phyloP scores from a whole-genome alignment of 441 rosid species.

The Raphanus hybrid region DNA sequence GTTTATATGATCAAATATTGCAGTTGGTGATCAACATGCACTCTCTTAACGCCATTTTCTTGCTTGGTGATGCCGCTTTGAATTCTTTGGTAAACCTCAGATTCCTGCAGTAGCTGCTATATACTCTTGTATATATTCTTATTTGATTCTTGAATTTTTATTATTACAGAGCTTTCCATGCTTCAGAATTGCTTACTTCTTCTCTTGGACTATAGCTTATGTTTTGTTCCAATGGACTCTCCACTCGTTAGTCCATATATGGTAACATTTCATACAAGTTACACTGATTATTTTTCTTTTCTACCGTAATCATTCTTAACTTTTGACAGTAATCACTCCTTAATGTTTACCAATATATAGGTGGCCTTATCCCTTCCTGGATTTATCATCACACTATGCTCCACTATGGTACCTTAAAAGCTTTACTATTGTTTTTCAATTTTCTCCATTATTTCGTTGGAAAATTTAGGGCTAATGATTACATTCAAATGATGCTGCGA shows the following conservation, averaged over 20 bases:
- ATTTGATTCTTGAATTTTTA: background rate
- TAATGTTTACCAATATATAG: constrained; percentile 44
- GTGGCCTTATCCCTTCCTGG: constrained; percentile 99
- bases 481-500: background rate
- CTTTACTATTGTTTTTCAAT: background rate
- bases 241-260: constrained; percentile 65
- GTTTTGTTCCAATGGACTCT: constrained; percentile 88
- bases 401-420: constrained; percentile 75
- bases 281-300: background rate
- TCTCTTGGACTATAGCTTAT: constrained; percentile 79
- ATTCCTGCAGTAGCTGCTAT: background rate
- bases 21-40: constrained; percentile 92
- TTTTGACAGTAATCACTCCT: background rate
- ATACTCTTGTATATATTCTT: background rate
- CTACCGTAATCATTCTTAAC: constrained; percentile 5
- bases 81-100: constrained; percentile 73
- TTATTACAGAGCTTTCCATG: constrained; percentile 79
- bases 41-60: constrained; percentile 75
- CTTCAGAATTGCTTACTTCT: constrained; percentile 93
- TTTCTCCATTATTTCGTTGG: background rate
- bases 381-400: constrained; percentile 82
- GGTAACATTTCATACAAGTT: constrained; percentile 51
- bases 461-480: background rate
- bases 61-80: constrained; percentile 81
- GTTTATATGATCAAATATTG: constrained; percentile 23